Evolutionary conservation across 129 eudicot species (phyloP).

Genomic region (Flaveria brownii): DNA sequence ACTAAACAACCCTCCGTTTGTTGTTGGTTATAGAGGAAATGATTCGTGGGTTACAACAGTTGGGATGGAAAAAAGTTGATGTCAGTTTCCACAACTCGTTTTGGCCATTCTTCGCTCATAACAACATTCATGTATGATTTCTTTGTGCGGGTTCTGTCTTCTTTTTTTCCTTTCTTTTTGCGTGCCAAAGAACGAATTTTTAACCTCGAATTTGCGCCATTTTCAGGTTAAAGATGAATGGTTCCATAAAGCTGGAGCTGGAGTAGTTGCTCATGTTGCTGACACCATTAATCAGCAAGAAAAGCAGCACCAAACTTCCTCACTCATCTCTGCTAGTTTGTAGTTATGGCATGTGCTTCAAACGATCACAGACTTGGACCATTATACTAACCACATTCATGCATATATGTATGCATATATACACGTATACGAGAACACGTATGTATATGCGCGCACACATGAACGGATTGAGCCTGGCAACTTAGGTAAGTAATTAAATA

Average conservation of each 20-base stretch:
- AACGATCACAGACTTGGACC: background rate
- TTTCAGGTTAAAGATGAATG: conserved; percentile 88
- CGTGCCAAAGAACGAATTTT: background rate
- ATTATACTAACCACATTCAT: background rate
- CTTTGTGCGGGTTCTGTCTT: background rate
- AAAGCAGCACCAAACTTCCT: conserved; percentile 49
- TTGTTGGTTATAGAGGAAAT: conserved; percentile 74
- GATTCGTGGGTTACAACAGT: conserved; percentile 85
- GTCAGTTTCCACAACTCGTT: conserved; percentile 87
- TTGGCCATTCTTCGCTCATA: conserved; percentile 97
- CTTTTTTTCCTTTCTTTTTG: too few species aligned
- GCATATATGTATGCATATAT: background rate
- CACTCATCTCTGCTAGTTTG: conserved; percentile 62
- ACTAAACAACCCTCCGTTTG: conserved; percentile 10
- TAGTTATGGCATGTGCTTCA: conserved; percentile 29
- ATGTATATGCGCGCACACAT: background rate
- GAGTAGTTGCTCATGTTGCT: conserved; percentile 92
- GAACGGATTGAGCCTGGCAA: background rate
- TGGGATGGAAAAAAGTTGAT: conserved; percentile 97
- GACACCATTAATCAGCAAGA: conserved; percentile 80
- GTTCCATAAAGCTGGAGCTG: conserved; percentile 94
- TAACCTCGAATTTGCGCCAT: background rate
- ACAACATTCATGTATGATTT: conserved; percentile 75
- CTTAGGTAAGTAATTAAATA: background rate
- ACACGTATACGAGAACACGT: background rate